These are phyloP conservation scores for Pythium brassicae DNA, from an alignment of 352 stramenopile species.

Conservation along the genomic window DNA sequence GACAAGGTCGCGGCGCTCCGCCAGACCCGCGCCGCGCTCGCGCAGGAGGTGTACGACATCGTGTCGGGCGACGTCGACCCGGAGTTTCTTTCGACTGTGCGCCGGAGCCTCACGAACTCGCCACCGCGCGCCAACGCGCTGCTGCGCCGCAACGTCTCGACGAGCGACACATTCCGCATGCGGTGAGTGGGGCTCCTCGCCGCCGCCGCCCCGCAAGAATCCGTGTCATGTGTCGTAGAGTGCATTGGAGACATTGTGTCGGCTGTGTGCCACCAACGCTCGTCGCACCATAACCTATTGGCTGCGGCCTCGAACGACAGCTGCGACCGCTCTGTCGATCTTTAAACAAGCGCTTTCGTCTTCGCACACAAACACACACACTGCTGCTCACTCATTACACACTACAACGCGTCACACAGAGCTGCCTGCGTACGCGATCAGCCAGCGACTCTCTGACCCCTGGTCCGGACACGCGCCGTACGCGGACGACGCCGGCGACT, in stretches of 20 bases:
- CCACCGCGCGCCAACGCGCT: conserved; percentile 23
- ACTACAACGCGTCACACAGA: background rate
- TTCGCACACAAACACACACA: no score
- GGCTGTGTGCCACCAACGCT: background rate
- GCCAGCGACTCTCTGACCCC: conserved; percentile 1
- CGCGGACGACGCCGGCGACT: background rate
- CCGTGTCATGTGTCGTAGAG: background rate
- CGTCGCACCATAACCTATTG: background rate
- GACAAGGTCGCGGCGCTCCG: conserved; percentile 53
- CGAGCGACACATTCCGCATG: conserved; percentile 31
- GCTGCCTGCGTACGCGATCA: conserved; percentile 5
- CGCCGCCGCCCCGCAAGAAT: background rate
- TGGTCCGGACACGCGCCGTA: background rate
- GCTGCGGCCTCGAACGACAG: background rate
- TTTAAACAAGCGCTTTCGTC: background rate
- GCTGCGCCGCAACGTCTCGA: conserved; percentile 32
- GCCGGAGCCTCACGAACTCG: conserved; percentile 46
- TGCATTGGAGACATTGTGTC: background rate
- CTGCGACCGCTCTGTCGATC: background rate
- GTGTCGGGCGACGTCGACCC: conserved; percentile 49
- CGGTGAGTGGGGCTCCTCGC: background rate
- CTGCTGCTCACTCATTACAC: background rate
- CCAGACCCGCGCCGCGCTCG: conserved; percentile 47
- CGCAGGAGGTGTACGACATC: conserved; percentile 50
- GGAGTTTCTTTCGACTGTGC: conserved; percentile 46